phyloP scores from a whole-genome alignment of 1,284 basidiomycete genomes.

The Coniferiporia weirii region DNA sequence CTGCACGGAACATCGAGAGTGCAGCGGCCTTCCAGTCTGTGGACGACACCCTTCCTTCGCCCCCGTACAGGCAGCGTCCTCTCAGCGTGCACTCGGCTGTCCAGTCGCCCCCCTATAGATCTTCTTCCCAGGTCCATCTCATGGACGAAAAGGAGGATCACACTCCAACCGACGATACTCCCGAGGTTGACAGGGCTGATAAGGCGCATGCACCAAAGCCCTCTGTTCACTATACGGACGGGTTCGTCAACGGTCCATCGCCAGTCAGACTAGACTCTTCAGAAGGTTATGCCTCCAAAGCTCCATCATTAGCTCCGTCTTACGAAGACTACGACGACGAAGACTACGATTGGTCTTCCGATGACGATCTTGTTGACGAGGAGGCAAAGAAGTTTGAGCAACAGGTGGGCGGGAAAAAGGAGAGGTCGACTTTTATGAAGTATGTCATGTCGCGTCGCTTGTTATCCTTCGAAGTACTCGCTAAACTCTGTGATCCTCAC shows the following conservation, averaged over 20 bases:
- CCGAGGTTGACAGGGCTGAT: neutral
- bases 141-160: constrained; percentile 4
- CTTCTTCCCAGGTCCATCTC: constrained; percentile 13
- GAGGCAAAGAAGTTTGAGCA: constrained; percentile 62
- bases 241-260: constrained; percentile 26
- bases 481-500: constrained; percentile 4
- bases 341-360: constrained; percentile 66
- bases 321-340: constrained; percentile 55
- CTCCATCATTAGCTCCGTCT: constrained; percentile 45
- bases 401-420: constrained; percentile 47
- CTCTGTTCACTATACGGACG: constrained; percentile 50
- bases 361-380: constrained; percentile 66
- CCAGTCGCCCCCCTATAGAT: constrained; percentile 15
- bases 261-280: constrained; percentile 26
- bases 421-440: constrained; percentile 52
- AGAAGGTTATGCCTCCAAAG: constrained; percentile 28
- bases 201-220: constrained; percentile 22
- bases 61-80: constrained; percentile 14
- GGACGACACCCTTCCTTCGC: too few relatives aligned
- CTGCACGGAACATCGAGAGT: too few relatives aligned
- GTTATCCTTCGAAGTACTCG: neutral
- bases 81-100: constrained; percentile 4
- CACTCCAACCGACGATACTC: neutral
- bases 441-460: constrained; percentile 27
- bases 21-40: too few relatives aligned